Conservation (phyloP, 2,329 filamentous ascomycete species). For the Xylaria sp. region DNA sequence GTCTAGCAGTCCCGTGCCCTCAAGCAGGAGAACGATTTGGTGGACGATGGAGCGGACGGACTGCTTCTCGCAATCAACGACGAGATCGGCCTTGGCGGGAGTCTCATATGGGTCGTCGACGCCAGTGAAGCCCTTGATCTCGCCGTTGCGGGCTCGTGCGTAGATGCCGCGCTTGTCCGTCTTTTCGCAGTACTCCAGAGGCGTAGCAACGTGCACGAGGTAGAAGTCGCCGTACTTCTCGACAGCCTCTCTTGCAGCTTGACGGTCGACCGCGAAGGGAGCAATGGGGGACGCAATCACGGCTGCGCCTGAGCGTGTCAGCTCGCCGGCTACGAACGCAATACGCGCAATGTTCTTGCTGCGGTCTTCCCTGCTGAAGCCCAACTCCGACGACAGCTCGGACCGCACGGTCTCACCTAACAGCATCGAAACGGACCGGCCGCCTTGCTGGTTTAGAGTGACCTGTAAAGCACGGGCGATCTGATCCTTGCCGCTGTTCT, state of each 20-base stretch:
- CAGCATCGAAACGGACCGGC: constrained; percentile 91
- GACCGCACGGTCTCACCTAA: constrained; percentile 94
- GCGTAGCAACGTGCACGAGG: constrained; percentile 93
- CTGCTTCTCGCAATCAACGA: constrained; percentile 86
- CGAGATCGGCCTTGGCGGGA: constrained; percentile 82
- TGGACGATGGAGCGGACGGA: constrained; percentile 93
- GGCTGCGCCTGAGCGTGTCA: constrained; percentile 90
- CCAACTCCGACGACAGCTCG: constrained; percentile 93
- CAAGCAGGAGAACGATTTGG: constrained; percentile 92
- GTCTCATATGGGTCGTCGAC: constrained; percentile 97
- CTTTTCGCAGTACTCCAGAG: constrained; percentile 92
- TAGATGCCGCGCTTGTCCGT: constrained; percentile 95
- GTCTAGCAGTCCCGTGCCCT: constrained; percentile 89
- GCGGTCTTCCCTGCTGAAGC: constrained; percentile 92
- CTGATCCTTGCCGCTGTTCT: constrained; percentile 96
- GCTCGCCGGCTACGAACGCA: constrained; percentile 92
- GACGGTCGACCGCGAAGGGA: constrained; percentile 82
- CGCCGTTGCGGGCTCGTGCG: constrained; percentile 80
- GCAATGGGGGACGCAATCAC: constrained; percentile 98
- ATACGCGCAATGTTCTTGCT: constrained; percentile 96
- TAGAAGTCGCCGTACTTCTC: constrained; percentile 92
- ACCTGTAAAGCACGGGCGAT: constrained; percentile 95
- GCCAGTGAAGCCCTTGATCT: constrained; percentile 98
- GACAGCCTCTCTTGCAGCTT: constrained; percentile 83
- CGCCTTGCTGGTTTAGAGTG: constrained; percentile 97